These are phyloP conservation scores for Metarhizium guizhouense DNA, from an alignment of 2,329 filamentous ascomycete genomes.

Conservation along the genomic window DNA sequence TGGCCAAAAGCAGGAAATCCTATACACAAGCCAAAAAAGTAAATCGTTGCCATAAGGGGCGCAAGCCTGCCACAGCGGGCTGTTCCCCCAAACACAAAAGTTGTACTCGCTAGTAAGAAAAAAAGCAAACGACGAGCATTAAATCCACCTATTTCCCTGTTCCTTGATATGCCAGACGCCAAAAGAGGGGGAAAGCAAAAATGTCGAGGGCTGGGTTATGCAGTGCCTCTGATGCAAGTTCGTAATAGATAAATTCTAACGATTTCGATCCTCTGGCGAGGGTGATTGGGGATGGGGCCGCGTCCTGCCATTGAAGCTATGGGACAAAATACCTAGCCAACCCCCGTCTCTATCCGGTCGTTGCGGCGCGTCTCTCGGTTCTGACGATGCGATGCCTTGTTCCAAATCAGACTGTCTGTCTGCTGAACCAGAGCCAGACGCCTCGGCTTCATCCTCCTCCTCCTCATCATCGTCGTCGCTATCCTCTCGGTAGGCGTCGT, in stretches of 20 bases:
- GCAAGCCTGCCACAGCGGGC: not conserved
- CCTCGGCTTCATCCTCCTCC: constrained; percentile 30
- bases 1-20: not conserved
- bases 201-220: not conserved
- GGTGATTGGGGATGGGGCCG: constrained; percentile 15
- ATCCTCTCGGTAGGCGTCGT: constrained; percentile 47
- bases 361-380: constrained; percentile 11
- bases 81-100: not conserved
- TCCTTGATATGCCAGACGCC: not conserved
- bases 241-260: constrained; percentile 8
- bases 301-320: constrained; percentile 13
- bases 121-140: not conserved
- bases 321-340: constrained; percentile 31
- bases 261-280: constrained; percentile 13
- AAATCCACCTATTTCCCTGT: not conserved
- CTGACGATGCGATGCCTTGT: constrained; percentile 25
- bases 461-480: constrained; percentile 36
- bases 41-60: not conserved
- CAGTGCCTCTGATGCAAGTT: not conserved
- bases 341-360: constrained; percentile 19
- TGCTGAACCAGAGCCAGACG: constrained; percentile 20
- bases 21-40: not conserved
- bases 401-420: constrained; percentile 32
- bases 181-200: not conserved
- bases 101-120: not conserved